Conservation (phyloP, 2,329 filamentous ascomycete genomes). For the Pyricularia sp. region DNA sequence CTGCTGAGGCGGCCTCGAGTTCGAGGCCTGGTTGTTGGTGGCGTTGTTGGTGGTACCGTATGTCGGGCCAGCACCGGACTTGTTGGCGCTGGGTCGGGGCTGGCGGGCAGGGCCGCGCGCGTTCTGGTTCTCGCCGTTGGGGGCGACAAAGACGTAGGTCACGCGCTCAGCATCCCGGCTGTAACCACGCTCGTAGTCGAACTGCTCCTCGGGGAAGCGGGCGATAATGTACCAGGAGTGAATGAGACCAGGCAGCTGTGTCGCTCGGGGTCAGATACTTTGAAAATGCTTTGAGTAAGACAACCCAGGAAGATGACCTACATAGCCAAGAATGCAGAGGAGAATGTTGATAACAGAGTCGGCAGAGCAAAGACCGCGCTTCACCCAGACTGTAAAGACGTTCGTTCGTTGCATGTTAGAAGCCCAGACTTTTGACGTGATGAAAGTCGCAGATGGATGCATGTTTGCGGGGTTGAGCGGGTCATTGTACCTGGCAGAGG, state of each 20-base stretch:
- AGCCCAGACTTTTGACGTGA: slow-evolving; percentile 6
- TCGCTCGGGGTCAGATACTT: background rate
- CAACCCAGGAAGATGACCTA: slow-evolving; percentile 20
- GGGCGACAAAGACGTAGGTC: slow-evolving; percentile 65
- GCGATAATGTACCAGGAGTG: slow-evolving; percentile 98
- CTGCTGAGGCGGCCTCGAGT: slow-evolving; percentile 12
- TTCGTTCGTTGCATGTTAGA: slow-evolving; percentile 17
- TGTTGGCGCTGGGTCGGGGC: slow-evolving; percentile 17
- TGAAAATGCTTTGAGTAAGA: background rate
- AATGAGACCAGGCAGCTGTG: slow-evolving; percentile 69
- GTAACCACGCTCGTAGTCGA: slow-evolving; percentile 57
- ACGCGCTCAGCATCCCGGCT: slow-evolving; percentile 51
- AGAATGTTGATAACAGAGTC: slow-evolving; percentile 94
- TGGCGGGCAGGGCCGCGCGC: background rate
- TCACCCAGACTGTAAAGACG: slow-evolving; percentile 73
- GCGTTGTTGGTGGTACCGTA: slow-evolving; percentile 33
- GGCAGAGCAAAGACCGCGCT: slow-evolving; percentile 82
- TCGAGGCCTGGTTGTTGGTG: slow-evolving; percentile 7
- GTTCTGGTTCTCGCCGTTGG: slow-evolving; percentile 21
- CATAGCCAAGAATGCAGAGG: slow-evolving; percentile 67
- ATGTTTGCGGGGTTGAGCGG: slow-evolving; percentile 3
- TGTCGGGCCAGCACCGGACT: slow-evolving; percentile 20
- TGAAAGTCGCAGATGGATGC: background rate
- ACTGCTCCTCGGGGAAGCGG: slow-evolving; percentile 68
- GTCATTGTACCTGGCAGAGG: slow-evolving; percentile 49